Percentiles rank a stretch among this genome's conserved stretches.
These are phyloP conservation scores for Hymenoscyphus fructigenus DNA, from an alignment of 2,329 filamentous ascomycete species.

Conservation along the genomic window DNA sequence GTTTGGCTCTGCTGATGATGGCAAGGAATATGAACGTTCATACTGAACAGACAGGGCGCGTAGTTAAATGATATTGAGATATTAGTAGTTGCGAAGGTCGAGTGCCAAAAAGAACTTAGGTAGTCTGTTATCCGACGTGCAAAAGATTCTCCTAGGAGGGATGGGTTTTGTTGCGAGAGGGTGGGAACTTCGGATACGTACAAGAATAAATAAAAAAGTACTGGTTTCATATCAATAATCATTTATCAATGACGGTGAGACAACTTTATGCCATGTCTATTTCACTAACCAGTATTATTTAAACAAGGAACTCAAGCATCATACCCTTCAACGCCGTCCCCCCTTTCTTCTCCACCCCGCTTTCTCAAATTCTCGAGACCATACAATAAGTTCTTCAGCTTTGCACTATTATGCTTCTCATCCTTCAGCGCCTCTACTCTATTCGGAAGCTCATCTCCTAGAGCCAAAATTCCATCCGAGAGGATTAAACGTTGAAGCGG, in stretches of 20 bases:
- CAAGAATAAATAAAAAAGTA: neutral
- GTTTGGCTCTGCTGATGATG: too few species aligned
- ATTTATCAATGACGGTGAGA: too few species aligned
- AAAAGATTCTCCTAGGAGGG: too few species aligned
- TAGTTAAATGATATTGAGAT: too few species aligned
- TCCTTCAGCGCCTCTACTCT: slow-evolving; percentile 30
- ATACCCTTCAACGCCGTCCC: slow-evolving; percentile 14
- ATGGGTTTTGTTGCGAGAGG: too few species aligned
- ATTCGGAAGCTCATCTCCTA: slow-evolving; percentile 12
- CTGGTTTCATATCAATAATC: neutral
- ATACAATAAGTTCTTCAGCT: slow-evolving; percentile 42
- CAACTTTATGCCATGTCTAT: too few species aligned
- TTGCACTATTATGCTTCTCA: slow-evolving; percentile 28
- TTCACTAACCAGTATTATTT: neutral
- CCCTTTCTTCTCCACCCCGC: slow-evolving; percentile 31
- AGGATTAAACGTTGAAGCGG: slow-evolving; percentile 17
- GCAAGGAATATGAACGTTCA: too few species aligned
- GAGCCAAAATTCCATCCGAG: slow-evolving; percentile 14
- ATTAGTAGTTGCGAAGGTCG: too few species aligned
- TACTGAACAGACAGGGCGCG: too few species aligned
- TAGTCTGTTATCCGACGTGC: too few species aligned
- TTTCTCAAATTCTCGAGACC: slow-evolving; percentile 37
- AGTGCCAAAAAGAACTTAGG: too few species aligned
- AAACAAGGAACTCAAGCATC: neutral
- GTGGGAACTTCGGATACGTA: too few species aligned